Evolutionary conservation across 768 basidiomycete genomes (phyloP), one percentile per base, ranked within the genome.

Genomic region (Royoungia palumana): DNA sequence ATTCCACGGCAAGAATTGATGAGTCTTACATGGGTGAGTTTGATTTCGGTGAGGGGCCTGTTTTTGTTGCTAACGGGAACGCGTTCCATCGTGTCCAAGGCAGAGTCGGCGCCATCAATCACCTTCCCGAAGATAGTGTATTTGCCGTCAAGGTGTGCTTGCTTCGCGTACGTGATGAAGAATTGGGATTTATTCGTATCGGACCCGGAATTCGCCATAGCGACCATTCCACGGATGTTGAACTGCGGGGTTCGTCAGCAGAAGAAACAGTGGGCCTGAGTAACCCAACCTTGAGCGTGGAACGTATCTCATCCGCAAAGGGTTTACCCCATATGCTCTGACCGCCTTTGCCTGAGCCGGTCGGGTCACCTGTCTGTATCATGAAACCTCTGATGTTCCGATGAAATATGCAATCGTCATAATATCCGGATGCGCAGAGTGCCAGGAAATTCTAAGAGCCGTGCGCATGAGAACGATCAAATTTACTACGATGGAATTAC

Each of bases 351-450:
- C 96, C 96, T 22, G 89, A 81, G 20, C 92, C 91, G 10, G 81
- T 75, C 13, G 90, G 90, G 66, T 95, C 93, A 35, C 91, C 92
- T 0, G 92, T 90, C 61, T 99, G 96, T 9, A 87, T 73, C 88
- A 99, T 99, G 72, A 99, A 99, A 19, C 84, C 86, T 58, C 85
- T 92, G 74, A 99, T 97, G 65, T 92, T 98, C 36, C 94, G 80
- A 66, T 97, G 94, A 63, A 94, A 97, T 16, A 94, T 68, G 60
- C 83, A 89, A 46, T 77, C 76, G 66, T 96, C 79, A 68, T 90
- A 98, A 60, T 85, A 86, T 25, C 85, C 86, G 8, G 92, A 87
- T 16, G 93, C 96, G 62, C 91, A 94, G 13, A 98, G 77, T 1
- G 93, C 94, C 13, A 99, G 76, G 63, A 98, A 99, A 69, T 98